Conservation (phyloP, 208 protist genomes). For the Wallacemonas sp. region DNA sequence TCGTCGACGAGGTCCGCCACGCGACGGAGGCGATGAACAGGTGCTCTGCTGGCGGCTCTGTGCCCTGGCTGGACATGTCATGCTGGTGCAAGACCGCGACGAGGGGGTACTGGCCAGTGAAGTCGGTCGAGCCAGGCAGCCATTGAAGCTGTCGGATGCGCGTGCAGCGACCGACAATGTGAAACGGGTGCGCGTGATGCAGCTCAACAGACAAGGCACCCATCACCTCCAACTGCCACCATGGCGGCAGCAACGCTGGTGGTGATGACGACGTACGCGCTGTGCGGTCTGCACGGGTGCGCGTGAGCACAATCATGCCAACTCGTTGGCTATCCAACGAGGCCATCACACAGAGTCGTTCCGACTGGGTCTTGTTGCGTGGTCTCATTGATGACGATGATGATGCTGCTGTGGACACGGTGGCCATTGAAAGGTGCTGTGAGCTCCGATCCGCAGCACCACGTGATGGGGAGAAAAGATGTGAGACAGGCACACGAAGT, state of each 20-base stretch:
- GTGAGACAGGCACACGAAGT: neutral
- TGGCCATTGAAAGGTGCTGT: neutral
- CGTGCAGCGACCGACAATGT: constrained; percentile 3
- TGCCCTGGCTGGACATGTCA: neutral
- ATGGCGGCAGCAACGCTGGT: neutral
- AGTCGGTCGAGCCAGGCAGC: constrained; percentile 35
- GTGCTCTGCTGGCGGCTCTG: neutral
- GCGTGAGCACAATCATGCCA: neutral
- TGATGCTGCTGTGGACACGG: neutral
- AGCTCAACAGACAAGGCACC: neutral
- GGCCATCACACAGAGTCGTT: neutral
- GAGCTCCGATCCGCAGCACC: neutral
- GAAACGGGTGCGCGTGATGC: constrained; percentile 12
- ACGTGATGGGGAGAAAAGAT: neutral
- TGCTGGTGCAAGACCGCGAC: constrained; percentile 39
- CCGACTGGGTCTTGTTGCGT: no score
- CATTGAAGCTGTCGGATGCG: constrained; percentile 32
- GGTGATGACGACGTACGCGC: neutral
- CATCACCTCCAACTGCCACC: neutral
- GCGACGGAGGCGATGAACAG: neutral
- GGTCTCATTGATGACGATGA: no score
- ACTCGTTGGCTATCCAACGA: neutral
- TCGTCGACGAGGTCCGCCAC: neutral
- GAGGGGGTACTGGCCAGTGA: constrained; percentile 30
- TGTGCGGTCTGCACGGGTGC: neutral